phyloP scores from a whole-genome alignment of 2,329 filamentous ascomycete genomes.

The Ceratocystis lukuohia region DNA sequence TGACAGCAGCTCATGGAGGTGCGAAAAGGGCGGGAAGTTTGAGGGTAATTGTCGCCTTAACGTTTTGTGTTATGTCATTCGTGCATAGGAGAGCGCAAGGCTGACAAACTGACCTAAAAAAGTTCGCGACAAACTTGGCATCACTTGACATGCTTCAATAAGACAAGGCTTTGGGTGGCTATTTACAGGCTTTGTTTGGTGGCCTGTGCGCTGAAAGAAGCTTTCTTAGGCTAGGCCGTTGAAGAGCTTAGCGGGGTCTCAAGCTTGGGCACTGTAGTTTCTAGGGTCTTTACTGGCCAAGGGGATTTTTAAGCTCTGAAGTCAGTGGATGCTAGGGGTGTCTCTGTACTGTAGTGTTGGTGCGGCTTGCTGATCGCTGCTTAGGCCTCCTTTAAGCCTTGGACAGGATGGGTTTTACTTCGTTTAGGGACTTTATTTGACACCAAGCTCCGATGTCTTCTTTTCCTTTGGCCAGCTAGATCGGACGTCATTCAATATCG shows the following conservation, averaged over 20 bases:
- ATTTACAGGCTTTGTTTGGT: background rate
- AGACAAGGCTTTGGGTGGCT: background rate
- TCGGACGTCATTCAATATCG: background rate
- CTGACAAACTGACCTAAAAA: background rate
- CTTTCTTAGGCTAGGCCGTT: background rate
- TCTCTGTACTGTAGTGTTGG: background rate
- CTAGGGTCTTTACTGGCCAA: background rate
- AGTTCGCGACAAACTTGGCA: constrained; percentile 5
- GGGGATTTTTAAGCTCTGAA: background rate
- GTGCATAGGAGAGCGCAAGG: background rate
- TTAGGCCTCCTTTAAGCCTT: background rate
- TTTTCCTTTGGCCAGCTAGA: background rate
- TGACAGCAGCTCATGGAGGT: background rate
- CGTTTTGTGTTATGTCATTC: background rate
- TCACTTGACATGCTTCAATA: background rate
- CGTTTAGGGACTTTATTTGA: background rate
- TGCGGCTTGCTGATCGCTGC: background rate
- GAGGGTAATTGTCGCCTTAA: too few relatives aligned
- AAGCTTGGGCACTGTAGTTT: background rate
- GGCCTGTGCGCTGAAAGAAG: constrained; percentile 4
- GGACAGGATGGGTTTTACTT: background rate
- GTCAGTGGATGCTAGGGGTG: background rate
- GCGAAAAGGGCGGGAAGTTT: background rate
- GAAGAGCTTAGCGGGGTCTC: background rate
- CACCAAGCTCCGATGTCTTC: background rate